Percentiles rank a stretch among this genome's conserved stretches.
phyloP scores from a whole-genome alignment of 345 rosid genomes.

The Balakata baccata region DNA sequence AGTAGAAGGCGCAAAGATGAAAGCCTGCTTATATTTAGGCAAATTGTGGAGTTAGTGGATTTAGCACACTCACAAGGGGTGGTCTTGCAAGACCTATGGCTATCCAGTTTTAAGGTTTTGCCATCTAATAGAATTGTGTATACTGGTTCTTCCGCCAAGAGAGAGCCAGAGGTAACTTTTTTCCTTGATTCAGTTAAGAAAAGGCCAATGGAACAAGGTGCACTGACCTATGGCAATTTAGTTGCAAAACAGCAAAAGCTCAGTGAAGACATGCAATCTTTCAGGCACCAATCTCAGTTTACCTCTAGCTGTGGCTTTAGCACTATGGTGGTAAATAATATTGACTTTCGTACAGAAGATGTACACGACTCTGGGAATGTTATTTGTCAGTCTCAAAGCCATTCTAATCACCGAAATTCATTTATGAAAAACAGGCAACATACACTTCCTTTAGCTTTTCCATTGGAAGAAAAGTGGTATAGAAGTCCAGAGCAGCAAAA shows the following conservation, averaged over 20 bases:
- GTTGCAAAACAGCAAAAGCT: slow-evolving; percentile 45
- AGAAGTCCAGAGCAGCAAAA: slow-evolving; percentile 53
- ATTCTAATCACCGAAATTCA: slow-evolving; percentile 20
- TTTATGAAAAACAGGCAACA: slow-evolving; percentile 25
- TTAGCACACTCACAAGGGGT: slow-evolving; percentile 60
- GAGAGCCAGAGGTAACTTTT: slow-evolving; percentile 21
- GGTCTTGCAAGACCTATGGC: slow-evolving; percentile 50
- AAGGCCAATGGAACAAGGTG: slow-evolving; percentile 36
- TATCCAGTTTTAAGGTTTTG: slow-evolving; percentile 46
- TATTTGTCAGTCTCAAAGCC: slow-evolving; percentile 30
- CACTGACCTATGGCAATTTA: slow-evolving; percentile 11
- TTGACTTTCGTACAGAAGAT: slow-evolving; percentile 23
- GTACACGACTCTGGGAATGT: slow-evolving; percentile 30
- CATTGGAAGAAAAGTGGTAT: slow-evolving; percentile 66
- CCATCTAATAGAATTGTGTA: slow-evolving; percentile 50
- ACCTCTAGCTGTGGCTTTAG: slow-evolving; percentile 26
- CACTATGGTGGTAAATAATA: slow-evolving; percentile 27
- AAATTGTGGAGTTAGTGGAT: slow-evolving; percentile 65
- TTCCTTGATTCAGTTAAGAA: slow-evolving; percentile 39
- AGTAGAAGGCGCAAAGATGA: slow-evolving; percentile 40
- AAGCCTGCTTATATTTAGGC: slow-evolving; percentile 50
- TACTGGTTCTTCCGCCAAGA: slow-evolving; percentile 46
- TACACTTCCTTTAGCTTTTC: slow-evolving; percentile 26
- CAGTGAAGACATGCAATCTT: slow-evolving; percentile 22
- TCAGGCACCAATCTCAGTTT: slow-evolving; percentile 24